Percentiles rank a stretch among this genome's conserved stretches.
phyloP scores from a whole-genome alignment of 768 basidiomycete genomes.

The Hypholoma fasciculare region DNA sequence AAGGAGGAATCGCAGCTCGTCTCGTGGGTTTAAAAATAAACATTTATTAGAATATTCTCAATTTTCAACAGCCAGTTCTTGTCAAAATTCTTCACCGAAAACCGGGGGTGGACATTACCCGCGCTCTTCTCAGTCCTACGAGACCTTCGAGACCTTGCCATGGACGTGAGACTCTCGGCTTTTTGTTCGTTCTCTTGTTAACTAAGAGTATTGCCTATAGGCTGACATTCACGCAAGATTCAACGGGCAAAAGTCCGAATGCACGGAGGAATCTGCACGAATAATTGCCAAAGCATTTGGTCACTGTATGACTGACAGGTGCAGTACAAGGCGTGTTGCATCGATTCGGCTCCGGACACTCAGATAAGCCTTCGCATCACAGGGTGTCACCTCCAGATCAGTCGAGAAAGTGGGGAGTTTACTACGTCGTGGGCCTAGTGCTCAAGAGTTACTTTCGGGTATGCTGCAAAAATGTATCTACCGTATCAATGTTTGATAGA shows the following conservation, averaged over 20 bases:
- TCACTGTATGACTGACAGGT: slow-evolving; percentile 80
- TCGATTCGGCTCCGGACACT: background rate
- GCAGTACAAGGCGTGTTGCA: slow-evolving; percentile 17
- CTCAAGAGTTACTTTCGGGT: slow-evolving; percentile 95
- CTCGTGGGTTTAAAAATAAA: slow-evolving; percentile 49
- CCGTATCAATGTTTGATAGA: background rate
- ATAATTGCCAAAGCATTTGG: slow-evolving; percentile 89
- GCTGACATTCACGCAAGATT: slow-evolving; percentile 63
- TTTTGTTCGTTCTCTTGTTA: background rate
- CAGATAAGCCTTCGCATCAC: background rate
- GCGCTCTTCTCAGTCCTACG: slow-evolving; percentile 79
- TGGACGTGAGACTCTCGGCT: slow-evolving; percentile 43
- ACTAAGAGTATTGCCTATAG: slow-evolving; percentile 29
- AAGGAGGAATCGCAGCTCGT: slow-evolving; percentile 77
- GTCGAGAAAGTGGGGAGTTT: slow-evolving; percentile 88
- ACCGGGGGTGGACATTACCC: slow-evolving; percentile 85
- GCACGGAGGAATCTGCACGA: slow-evolving; percentile 86
- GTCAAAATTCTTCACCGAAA: slow-evolving; percentile 68
- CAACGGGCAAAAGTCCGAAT: slow-evolving; percentile 56
- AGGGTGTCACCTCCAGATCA: slow-evolving; percentile 71
- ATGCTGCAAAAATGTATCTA: background rate
- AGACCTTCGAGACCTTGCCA: slow-evolving; percentile 83
- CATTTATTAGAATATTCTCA: background rate
- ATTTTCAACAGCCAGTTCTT: slow-evolving; percentile 58
- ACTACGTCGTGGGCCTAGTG: slow-evolving; percentile 88